Evolutionary conservation across 495 filamentous ascomycete genomes (phyloP).

Genomic region (Hypoxylon cercidicola): DNA sequence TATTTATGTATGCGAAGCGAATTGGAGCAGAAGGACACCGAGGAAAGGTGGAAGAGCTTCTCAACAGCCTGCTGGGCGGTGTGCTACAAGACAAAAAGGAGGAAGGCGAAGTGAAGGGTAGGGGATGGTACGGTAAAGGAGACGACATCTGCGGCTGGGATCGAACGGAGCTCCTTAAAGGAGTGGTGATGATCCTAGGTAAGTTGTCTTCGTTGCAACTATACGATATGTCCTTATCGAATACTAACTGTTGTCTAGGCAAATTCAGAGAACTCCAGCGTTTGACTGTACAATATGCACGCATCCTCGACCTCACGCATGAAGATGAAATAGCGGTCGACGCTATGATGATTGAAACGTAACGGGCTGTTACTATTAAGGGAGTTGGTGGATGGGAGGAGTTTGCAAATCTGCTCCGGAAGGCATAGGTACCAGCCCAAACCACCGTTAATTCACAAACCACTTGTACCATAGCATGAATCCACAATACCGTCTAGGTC

Average conservation of each 20-base stretch:
- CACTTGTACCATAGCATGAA: conserved; percentile 38
- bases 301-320: conserved; percentile 73
- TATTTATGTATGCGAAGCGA: conserved; percentile 96
- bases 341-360: conserved; percentile 43
- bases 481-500: neutral
- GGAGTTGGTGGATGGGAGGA: conserved; percentile 20
- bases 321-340: conserved; percentile 54
- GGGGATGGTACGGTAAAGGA: conserved; percentile 67
- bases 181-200: conserved; percentile 92
- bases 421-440: conserved; percentile 20
- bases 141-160: conserved; percentile 89
- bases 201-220: conserved; percentile 53
- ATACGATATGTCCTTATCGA: neutral
- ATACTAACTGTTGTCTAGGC: conserved; percentile 66
- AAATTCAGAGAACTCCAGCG: conserved; percentile 94
- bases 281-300: conserved; percentile 89
- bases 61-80: conserved; percentile 81
- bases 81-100: conserved; percentile 64
- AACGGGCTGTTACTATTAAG: conserved; percentile 15
- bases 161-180: conserved; percentile 83
- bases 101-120: conserved; percentile 58
- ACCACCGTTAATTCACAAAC: conserved; percentile 6
- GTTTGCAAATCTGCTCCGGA: conserved; percentile 9
- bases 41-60: conserved; percentile 89
- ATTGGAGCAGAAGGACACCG: conserved; percentile 89